Conservation (phyloP, 345 rosid genomes). For the Salix caprea region DNA sequence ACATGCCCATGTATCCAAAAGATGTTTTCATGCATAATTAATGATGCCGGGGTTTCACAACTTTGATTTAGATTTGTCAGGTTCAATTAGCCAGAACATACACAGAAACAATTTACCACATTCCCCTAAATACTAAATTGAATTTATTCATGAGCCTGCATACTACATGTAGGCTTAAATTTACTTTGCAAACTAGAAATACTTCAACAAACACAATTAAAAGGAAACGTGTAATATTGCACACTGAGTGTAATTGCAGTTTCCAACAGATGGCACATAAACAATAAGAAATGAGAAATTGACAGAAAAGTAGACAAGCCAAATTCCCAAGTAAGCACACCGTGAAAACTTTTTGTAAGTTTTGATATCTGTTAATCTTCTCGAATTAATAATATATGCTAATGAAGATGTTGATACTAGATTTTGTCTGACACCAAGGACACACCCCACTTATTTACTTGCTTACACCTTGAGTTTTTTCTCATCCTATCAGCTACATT, state of each 20-base stretch:
- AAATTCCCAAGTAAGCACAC: background rate
- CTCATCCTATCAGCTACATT: background rate
- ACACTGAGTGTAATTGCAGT: background rate
- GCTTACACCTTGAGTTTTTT: background rate
- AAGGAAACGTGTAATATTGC: background rate
- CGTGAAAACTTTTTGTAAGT: background rate
- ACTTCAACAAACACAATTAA: background rate
- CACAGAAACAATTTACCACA: background rate
- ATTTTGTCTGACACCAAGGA: background rate
- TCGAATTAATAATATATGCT: background rate
- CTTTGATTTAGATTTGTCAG: background rate
- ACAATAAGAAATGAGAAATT: background rate
- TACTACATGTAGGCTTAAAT: background rate
- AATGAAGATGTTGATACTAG: background rate
- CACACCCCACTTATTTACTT: background rate
- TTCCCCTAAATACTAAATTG: background rate
- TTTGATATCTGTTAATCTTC: background rate
- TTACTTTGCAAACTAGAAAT: background rate
- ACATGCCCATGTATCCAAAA: background rate
- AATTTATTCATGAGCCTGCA: background rate
- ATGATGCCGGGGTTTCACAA: background rate
- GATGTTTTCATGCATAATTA: background rate
- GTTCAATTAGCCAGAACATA: background rate
- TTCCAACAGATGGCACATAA: background rate
- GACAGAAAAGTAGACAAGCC: background rate